phyloP scores from a whole-genome alignment of 768 basidiomycete species.

The Suillus subaureus region DNA sequence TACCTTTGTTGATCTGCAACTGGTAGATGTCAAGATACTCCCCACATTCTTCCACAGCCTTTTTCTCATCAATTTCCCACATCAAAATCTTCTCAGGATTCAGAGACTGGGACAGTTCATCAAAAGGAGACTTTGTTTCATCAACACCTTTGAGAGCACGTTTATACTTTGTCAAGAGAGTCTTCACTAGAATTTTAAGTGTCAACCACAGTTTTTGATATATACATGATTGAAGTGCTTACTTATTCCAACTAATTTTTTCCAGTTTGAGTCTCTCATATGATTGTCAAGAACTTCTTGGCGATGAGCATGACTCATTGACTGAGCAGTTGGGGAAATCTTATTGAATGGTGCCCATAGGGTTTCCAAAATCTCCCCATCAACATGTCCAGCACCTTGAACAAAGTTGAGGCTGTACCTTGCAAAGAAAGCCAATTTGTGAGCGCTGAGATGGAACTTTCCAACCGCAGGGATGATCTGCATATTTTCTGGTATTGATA shows the following conservation, averaged over 20 bases:
- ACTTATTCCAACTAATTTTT: conserved; percentile 31
- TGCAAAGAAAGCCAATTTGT: too few species aligned
- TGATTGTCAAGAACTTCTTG: conserved; percentile 33
- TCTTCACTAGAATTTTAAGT: neutral
- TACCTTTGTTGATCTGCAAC: conserved; percentile 12
- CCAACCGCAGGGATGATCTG: too few species aligned
- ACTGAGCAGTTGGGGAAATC: too few species aligned
- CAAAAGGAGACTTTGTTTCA: neutral
- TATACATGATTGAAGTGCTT: too few species aligned
- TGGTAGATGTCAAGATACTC: conserved; percentile 9
- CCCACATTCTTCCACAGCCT: neutral
- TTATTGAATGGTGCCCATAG: too few species aligned
- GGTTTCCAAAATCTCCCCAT: too few species aligned
- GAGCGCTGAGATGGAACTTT: too few species aligned
- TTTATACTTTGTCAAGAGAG: conserved; percentile 6
- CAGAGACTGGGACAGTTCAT: neutral
- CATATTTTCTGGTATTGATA: too few species aligned
- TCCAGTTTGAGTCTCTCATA: conserved; percentile 38
- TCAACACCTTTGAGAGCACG: neutral
- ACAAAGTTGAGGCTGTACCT: too few species aligned
- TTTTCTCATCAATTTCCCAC: neutral
- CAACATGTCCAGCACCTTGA: too few species aligned
- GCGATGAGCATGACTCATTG: conserved; percentile 14
- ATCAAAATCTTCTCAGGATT: neutral
- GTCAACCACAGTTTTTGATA: neutral